Evolutionary conservation across 768 basidiomycete genomes (phyloP).

Genomic region (Auriscalpium vulgare): DNA sequence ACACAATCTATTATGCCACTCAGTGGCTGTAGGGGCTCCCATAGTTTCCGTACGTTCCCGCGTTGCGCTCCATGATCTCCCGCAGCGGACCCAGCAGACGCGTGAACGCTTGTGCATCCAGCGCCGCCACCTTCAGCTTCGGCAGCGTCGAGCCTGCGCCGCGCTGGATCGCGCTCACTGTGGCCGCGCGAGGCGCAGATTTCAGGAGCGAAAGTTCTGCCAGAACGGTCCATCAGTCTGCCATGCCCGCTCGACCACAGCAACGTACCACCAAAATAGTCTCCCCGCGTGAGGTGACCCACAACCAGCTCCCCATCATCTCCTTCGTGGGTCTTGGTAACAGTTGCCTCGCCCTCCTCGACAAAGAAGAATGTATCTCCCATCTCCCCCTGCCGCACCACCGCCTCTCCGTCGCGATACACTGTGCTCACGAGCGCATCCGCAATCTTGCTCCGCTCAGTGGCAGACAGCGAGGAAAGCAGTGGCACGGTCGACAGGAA

Average conservation of each 20-base stretch:
- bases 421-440: conserved; percentile 85
- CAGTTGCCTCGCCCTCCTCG: conserved; percentile 87
- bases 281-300: conserved; percentile 75
- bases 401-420: conserved; percentile 76
- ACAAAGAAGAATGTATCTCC: conserved; percentile 98
- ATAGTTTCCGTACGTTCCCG: conserved; percentile 51
- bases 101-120: conserved; percentile 91
- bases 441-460: conserved; percentile 94
- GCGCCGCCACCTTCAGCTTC: conserved; percentile 86
- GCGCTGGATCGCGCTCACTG: conserved; percentile 73
- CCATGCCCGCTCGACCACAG: background rate
- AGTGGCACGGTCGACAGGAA: conserved; percentile 90
- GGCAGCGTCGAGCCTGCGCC: conserved; percentile 33
- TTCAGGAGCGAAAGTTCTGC: conserved; percentile 88
- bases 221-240: conserved; percentile 5
- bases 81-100: conserved; percentile 86
- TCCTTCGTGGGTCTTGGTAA: conserved; percentile 62
- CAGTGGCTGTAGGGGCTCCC: conserved; percentile 4
- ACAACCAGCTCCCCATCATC: conserved; percentile 63
- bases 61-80: conserved; percentile 87
- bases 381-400: conserved; percentile 89
- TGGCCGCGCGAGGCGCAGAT: conserved; percentile 89
- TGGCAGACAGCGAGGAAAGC: conserved; percentile 74
- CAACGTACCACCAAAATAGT: conserved; percentile 92
- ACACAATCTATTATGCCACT: background rate